These are phyloP conservation scores for Phialophora expanda DNA, from an alignment of 2,329 filamentous ascomycete species.

Conservation along the genomic window DNA sequence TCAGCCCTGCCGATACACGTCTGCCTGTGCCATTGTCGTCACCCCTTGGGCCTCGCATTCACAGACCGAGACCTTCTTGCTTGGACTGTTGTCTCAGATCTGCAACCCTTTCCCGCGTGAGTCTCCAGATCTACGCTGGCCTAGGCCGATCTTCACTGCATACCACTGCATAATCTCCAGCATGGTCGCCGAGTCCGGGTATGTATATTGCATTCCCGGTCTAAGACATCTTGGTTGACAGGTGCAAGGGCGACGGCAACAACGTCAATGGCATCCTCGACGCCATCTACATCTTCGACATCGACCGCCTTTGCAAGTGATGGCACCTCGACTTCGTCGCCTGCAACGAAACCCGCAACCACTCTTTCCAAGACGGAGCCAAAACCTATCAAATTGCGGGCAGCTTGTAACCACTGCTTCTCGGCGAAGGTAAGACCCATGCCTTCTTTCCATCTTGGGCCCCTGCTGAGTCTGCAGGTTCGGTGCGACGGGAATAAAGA, in stretches of 20 bases:
- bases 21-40: not conserved
- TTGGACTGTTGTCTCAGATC: not conserved
- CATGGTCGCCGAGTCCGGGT: conserved; percentile 28
- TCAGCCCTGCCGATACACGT: not conserved
- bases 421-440: conserved; percentile 36
- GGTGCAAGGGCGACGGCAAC: conserved; percentile 29
- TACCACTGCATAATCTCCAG: not conserved
- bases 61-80: not conserved
- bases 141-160: not conserved
- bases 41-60: not conserved
- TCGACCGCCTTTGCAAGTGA: conserved; percentile 8
- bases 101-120: not conserved
- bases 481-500: conserved; percentile 40
- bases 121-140: not conserved
- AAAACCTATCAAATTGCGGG: conserved; percentile 38
- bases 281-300: conserved; percentile 7
- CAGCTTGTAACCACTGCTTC: conserved; percentile 40
- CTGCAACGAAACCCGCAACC: conserved; percentile 17
- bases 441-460: not conserved
- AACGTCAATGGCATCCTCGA: conserved; percentile 12
- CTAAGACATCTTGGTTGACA: conserved; percentile 32
- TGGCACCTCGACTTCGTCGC: conserved; percentile 9
- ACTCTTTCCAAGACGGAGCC: conserved; percentile 26
- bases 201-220: conserved; percentile 29
- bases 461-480: conserved; percentile 34